Conservation (phyloP, 2,329 filamentous ascomycete species). For the Clonostachys chloroleuca region DNA sequence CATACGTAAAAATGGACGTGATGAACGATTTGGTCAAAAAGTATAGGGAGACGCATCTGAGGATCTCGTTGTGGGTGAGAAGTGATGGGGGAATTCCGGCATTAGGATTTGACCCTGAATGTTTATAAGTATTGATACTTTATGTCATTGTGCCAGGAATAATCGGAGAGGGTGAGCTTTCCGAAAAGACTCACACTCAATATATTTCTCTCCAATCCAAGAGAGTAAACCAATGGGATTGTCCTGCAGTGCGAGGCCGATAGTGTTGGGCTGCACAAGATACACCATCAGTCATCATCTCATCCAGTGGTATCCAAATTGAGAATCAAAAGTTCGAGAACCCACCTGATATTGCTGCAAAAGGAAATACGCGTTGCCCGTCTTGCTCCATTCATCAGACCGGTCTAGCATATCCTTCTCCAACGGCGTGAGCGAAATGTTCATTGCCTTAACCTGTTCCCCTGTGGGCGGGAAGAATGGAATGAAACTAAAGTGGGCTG, state of each 20-base stretch:
- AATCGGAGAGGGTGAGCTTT: not conserved
- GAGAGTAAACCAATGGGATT: conserved; percentile 35
- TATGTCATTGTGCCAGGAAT: not conserved
- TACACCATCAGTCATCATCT: too few species aligned
- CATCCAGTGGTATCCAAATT: too few species aligned
- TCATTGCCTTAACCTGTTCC: not conserved
- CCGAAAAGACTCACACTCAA: conserved; percentile 8
- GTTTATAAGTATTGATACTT: not conserved
- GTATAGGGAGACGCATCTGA: conserved; percentile 12
- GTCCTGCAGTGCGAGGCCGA: conserved; percentile 32
- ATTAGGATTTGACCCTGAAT: conserved; percentile 3
- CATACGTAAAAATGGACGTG: conserved; percentile 2
- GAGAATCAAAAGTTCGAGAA: too few species aligned
- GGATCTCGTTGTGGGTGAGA: conserved; percentile 10
- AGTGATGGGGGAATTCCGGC: conserved; percentile 8
- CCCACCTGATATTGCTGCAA: conserved; percentile 6
- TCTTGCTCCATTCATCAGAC: not conserved
- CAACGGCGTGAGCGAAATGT: not conserved
- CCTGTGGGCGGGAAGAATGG: not conserved
- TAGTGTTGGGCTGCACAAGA: conserved; percentile 25
- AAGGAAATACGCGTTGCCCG: conserved; percentile 5
- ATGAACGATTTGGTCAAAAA: conserved; percentile 14
- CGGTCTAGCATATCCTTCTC: not conserved
- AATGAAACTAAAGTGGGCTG: not conserved
- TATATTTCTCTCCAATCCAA: conserved; percentile 33